Conservation (phyloP, 2,329 filamentous ascomycete genomes). For the Pyrenophora graminea region DNA sequence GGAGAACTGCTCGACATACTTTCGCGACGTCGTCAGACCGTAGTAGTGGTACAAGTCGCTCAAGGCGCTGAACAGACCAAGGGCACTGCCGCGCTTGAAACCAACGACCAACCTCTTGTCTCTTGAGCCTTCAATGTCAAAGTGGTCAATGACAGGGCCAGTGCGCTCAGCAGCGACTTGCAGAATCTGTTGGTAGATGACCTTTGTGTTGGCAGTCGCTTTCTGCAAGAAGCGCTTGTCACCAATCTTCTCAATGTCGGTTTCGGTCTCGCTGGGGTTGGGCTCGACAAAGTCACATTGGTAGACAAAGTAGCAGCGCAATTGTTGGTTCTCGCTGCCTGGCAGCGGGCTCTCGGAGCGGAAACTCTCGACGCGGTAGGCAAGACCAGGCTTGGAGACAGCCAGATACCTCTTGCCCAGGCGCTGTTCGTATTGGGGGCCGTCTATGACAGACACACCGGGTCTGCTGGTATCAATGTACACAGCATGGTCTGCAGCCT, state of each 20-base stretch:
- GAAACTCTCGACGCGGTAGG: slow-evolving; percentile 96
- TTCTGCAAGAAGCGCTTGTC: slow-evolving; percentile 95
- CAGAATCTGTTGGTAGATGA: slow-evolving; percentile 94
- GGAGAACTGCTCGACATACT: slow-evolving; percentile 97
- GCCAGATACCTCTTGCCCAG: slow-evolving; percentile 97
- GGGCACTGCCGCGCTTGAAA: slow-evolving; percentile 89
- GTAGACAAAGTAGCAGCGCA: slow-evolving; percentile 99
- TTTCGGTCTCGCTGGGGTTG: slow-evolving; percentile 75
- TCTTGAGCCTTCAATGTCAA: slow-evolving; percentile 86
- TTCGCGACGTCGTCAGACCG: slow-evolving; percentile 90
- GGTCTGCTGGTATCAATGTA: slow-evolving; percentile 98
- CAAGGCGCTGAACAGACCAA: slow-evolving; percentile 91
- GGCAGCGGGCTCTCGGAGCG: slow-evolving; percentile 83
- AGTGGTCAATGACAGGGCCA: slow-evolving; percentile 96
- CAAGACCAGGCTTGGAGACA: slow-evolving; percentile 68
- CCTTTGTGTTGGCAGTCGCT: slow-evolving; percentile 92
- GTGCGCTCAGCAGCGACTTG: slow-evolving; percentile 80
- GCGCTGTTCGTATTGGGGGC: slow-evolving; percentile 90
- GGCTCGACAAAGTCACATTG: slow-evolving; percentile 86
- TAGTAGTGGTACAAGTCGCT: slow-evolving; percentile 99
- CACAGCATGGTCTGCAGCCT: slow-evolving; percentile 90
- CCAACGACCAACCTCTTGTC: slow-evolving; percentile 95
- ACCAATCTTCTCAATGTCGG: slow-evolving; percentile 85
- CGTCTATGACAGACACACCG: slow-evolving; percentile 73
- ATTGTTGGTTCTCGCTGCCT: slow-evolving; percentile 73